Conservation (phyloP, 2,329 filamentous ascomycete genomes). For the Penicillium sclerotiorum region DNA sequence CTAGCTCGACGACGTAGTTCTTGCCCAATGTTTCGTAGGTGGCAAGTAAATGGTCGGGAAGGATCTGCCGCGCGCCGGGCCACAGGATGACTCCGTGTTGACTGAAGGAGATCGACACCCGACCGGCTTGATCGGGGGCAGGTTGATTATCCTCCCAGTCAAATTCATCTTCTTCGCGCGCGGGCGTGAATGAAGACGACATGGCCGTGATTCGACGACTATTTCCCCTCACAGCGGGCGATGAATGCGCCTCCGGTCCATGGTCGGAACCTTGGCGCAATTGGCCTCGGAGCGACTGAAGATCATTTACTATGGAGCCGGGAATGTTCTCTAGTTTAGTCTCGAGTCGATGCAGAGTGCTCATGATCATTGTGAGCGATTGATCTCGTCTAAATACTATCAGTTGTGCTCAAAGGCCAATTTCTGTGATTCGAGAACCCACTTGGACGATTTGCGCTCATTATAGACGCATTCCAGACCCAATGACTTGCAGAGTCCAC, state of each 20-base stretch:
- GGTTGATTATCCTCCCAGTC: slow-evolving; percentile 33
- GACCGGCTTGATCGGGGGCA: slow-evolving; percentile 34
- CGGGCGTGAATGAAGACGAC: slow-evolving; percentile 28
- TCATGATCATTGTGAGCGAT: slow-evolving; percentile 58
- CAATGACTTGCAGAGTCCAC: slow-evolving; percentile 54
- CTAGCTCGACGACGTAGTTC: slow-evolving; percentile 55
- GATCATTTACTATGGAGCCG: slow-evolving; percentile 31
- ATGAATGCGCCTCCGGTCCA: slow-evolving; percentile 18
- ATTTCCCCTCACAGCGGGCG: slow-evolving; percentile 16
- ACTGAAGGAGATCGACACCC: slow-evolving; percentile 52
- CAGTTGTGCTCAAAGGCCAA: neutral
- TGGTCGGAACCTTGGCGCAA: slow-evolving; percentile 20
- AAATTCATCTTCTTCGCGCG: slow-evolving; percentile 31
- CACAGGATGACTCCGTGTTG: slow-evolving; percentile 55
- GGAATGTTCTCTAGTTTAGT: slow-evolving; percentile 55
- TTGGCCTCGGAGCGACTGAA: slow-evolving; percentile 36
- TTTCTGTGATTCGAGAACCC: slow-evolving; percentile 12
- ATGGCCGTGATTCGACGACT: slow-evolving; percentile 10
- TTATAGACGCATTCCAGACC: slow-evolving; percentile 56
- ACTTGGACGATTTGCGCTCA: slow-evolving; percentile 58
- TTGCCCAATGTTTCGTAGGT: slow-evolving; percentile 44
- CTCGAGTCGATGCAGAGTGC: slow-evolving; percentile 56
- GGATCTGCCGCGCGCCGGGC: slow-evolving; percentile 50
- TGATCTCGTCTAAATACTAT: slow-evolving; percentile 51
- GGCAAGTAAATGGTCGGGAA: slow-evolving; percentile 46